Evolutionary conservation across 768 basidiomycete genomes (phyloP), one percentile per base, ranked within the genome.

Genomic region (Dioszegia crocea): DNA sequence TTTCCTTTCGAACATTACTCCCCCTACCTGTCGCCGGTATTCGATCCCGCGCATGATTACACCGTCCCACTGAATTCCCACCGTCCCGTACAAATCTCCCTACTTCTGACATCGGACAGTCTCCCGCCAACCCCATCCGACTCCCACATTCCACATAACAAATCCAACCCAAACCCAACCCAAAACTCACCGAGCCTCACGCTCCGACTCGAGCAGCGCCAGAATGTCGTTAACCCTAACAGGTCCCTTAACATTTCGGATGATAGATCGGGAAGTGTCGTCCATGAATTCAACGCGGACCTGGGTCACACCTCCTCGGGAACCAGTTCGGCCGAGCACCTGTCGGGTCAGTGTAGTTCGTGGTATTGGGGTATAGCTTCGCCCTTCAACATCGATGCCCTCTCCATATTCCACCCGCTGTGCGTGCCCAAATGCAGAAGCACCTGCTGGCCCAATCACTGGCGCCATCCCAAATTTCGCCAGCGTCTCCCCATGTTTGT

Each of bases 221-320:
- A 99, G 83, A 75, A 98, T 96, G 78, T 99, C 96, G 79, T 92
- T 85, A 80, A 91, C 88, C 64, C 90, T 82, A 60, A 98, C 93
- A 61, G 96, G 94, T 0, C 96, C 96, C 80, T 98, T 98, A 68
- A 98, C 94, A 81, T 99, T 99, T 60, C 94, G 89, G 80, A 97
- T 94, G 80, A 99, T 96, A 67, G 89, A 88, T 72, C 94, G 88
- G 66, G 86, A 85, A 56, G 89, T 85, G 78, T 98, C 93, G 78
- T 98, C 94, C 88, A 98, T 87, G 82, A 99, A 96, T 78, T 98
- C 96, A 68, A 99, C 96, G 67, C 94, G 91, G 80, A 97, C 93
- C 83, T 97, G 93, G 62, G 92, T 97, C 74, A 98, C 92, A 82
- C 94, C 94, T 81, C 94, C 94, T 78, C 94, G 90, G 71, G 93